Percentiles rank a stretch among this genome's conserved stretches.
Conservation (phyloP, 441 rosid genomes). For the Populus trichocarpa region DNA sequence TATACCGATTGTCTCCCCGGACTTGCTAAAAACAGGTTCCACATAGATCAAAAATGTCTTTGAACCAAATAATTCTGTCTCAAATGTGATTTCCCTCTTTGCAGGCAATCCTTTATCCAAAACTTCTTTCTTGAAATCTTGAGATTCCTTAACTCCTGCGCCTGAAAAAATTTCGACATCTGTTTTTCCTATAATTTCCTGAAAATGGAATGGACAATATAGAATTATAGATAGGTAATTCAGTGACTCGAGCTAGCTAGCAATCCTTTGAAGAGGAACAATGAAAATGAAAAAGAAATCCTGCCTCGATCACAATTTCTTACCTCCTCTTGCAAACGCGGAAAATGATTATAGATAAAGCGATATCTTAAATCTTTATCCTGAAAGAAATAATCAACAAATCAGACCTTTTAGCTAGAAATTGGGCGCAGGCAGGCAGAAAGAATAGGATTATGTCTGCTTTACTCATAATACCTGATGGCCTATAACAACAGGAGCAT, state of each 20-base stretch:
- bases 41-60: slow-evolving; percentile 90
- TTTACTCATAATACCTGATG: slow-evolving; percentile 60
- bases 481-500: slow-evolving; percentile 92
- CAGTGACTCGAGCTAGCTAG: slow-evolving; percentile 5
- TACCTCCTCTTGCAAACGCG: slow-evolving; percentile 80
- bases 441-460: not conserved
- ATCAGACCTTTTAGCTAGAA: slow-evolving; percentile 10
- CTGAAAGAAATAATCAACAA: slow-evolving; percentile 35
- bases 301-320: slow-evolving; percentile 24
- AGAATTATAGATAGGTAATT: not conserved
- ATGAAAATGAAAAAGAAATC: slow-evolving; percentile 4
- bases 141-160: slow-evolving; percentile 88
- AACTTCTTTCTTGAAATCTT: slow-evolving; percentile 91
- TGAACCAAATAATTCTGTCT: slow-evolving; percentile 75
- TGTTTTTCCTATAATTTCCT: slow-evolving; percentile 93
- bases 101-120: slow-evolving; percentile 83
- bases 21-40: slow-evolving; percentile 91
- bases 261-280: not conserved
- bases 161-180: slow-evolving; percentile 90
- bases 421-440: not conserved
- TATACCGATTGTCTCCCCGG: slow-evolving; percentile 83
- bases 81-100: slow-evolving; percentile 89
- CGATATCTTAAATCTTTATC: slow-evolving; percentile 89
- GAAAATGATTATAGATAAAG: slow-evolving; percentile 91
- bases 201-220: slow-evolving; percentile 22